These are phyloP conservation scores for Cafeteria roenbergensis DNA, from an alignment of 108 stramenopile species.

Conservation along the genomic window DNA sequence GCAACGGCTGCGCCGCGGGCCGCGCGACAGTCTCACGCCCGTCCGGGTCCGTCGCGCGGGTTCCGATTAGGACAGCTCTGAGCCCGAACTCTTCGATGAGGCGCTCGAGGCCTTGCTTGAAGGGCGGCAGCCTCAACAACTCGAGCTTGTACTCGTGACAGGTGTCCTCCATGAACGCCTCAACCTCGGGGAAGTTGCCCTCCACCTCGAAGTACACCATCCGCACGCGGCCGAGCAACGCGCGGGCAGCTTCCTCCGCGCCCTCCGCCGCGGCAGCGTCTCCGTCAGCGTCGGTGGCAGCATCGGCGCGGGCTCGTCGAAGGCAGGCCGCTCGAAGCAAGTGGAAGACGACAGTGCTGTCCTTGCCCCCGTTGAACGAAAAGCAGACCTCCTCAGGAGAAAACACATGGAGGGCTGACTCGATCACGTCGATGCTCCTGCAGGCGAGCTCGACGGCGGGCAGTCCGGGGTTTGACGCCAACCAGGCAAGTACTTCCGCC, in stretches of 20 bases:
- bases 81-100: slow-evolving; percentile 25
- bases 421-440: slow-evolving; percentile 8
- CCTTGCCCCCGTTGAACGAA: slow-evolving; percentile 95
- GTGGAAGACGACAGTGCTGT: slow-evolving; percentile 86
- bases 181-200: slow-evolving; percentile 38
- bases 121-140: slow-evolving; percentile 12
- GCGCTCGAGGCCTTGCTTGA: slow-evolving; percentile 24
- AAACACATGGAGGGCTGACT: slow-evolving; percentile 9
- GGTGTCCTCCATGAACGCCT: slow-evolving; percentile 31
- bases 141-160: slow-evolving; percentile 16
- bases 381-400: neutral
- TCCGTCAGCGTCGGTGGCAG: no score
- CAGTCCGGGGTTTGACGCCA: no score
- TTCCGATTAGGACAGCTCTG: slow-evolving; percentile 69
- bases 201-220: slow-evolving; percentile 33
- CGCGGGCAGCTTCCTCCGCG: slow-evolving; percentile 13
- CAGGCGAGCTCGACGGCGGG: no score
- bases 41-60: slow-evolving; percentile 79
- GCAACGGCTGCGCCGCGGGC: no score
- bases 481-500: no score
- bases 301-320: no score
- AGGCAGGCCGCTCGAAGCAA: slow-evolving; percentile 72
- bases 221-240: slow-evolving; percentile 10
- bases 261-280: slow-evolving; percentile 66
- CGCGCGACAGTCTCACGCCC: no score